Evolutionary conservation across 1,139 yeast species (phyloP).

Genomic region (Meyerozyma elateridarum): DNA sequence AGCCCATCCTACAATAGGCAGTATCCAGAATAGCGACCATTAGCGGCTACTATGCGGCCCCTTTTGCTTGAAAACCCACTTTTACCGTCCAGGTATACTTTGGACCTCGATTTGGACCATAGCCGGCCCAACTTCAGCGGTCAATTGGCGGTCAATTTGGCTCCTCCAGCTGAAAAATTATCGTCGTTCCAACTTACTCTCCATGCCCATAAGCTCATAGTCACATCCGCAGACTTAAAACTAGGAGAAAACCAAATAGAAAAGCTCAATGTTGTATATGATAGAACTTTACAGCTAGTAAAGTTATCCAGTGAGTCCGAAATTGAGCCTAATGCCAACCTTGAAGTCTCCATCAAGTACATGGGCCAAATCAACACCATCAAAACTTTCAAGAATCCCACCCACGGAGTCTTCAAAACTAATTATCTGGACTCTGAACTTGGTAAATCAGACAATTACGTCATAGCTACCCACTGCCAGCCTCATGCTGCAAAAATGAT

Average conservation of each 20-base stretch:
- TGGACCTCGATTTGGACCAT: slow-evolving; percentile 41
- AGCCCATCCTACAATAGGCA: too few relatives aligned
- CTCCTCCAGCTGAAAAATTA: slow-evolving; percentile 16
- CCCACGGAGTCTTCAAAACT: slow-evolving; percentile 66
- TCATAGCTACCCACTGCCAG: slow-evolving; percentile 67
- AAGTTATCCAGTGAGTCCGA: slow-evolving; percentile 13
- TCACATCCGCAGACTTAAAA: slow-evolving; percentile 23
- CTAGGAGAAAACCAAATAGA: slow-evolving; percentile 18
- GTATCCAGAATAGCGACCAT: too few relatives aligned
- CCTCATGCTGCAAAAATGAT: slow-evolving; percentile 58
- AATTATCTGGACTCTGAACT: slow-evolving; percentile 49
- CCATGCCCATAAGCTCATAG: slow-evolving; percentile 38
- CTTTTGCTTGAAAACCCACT: slow-evolving; percentile 27
- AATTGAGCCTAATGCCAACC: slow-evolving; percentile 4
- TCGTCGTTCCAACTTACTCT: slow-evolving; percentile 26
- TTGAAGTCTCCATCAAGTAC: slow-evolving; percentile 22
- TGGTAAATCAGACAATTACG: slow-evolving; percentile 42
- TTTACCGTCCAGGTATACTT: slow-evolving; percentile 41
- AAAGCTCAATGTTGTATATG: slow-evolving; percentile 22
- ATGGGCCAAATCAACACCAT: slow-evolving; percentile 55
- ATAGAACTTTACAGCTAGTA: slow-evolving; percentile 35
- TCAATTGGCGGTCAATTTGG: slow-evolving; percentile 29
- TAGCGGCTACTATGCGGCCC: slow-evolving; percentile 8
- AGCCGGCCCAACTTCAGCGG: slow-evolving; percentile 56
- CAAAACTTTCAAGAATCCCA: slow-evolving; percentile 50